phyloP scores from a whole-genome alignment of 2,329 filamentous ascomycete genomes.

The Pyricularia grisea region DNA sequence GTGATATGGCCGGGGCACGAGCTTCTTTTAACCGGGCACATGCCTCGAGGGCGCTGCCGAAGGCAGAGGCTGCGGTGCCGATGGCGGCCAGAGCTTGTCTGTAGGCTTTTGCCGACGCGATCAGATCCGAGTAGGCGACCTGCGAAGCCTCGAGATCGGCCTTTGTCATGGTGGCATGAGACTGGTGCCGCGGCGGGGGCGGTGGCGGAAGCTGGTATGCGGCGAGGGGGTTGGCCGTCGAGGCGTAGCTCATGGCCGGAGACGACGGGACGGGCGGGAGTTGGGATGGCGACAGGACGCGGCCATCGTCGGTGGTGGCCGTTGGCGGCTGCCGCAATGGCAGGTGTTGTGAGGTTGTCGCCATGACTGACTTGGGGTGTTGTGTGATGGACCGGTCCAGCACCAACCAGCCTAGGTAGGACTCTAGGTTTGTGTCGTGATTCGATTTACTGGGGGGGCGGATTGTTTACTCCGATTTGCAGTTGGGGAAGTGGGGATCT shows the following conservation, averaged over 20 bases:
- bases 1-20: constrained; percentile 45
- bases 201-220: constrained; percentile 43
- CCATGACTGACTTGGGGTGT: background rate
- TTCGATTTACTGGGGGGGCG: background rate
- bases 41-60: constrained; percentile 55
- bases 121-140: constrained; percentile 50
- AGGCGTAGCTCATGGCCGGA: constrained; percentile 54
- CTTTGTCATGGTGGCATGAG: constrained; percentile 51
- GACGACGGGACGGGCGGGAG: constrained; percentile 31
- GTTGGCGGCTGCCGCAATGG: background rate
- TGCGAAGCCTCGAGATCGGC: constrained; percentile 55
- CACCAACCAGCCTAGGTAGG: background rate
- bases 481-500: background rate
- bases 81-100: constrained; percentile 51
- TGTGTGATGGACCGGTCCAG: background rate
- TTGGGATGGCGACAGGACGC: constrained; percentile 3
- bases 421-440: background rate
- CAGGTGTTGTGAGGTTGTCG: background rate
- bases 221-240: constrained; percentile 50
- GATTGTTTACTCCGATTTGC: background rate
- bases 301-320: constrained; percentile 6
- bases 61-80: constrained; percentile 51
- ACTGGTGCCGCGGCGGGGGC: constrained; percentile 48
- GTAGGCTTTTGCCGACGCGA: constrained; percentile 54
- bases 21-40: constrained; percentile 62